Conservation (phyloP, 108 stramenopile species). For the Skeletonema menzelii region DNA sequence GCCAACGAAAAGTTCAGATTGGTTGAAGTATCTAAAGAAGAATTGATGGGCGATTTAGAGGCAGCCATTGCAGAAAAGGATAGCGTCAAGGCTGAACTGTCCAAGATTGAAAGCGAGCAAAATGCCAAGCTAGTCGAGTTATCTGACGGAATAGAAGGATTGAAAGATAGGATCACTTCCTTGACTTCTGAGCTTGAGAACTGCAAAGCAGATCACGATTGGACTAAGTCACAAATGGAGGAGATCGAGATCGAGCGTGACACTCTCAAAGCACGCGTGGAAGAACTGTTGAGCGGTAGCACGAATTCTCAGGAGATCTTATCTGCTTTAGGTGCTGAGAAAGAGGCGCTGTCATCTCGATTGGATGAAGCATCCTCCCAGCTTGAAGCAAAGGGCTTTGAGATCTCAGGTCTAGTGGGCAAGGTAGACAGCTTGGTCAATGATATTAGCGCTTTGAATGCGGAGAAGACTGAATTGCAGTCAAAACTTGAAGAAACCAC, state of each 20-base stretch:
- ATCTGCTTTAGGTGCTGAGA: not conserved
- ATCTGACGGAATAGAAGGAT: not conserved
- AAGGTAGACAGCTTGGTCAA: not conserved
- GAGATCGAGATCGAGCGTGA: not conserved
- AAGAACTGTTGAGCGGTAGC: not conserved
- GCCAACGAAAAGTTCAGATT: not conserved
- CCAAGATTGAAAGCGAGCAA: conserved; percentile 4
- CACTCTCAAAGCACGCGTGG: not conserved
- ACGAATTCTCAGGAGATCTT: not conserved
- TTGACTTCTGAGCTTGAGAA: not conserved
- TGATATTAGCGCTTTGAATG: not conserved
- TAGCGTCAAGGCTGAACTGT: not conserved
- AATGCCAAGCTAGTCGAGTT: not conserved
- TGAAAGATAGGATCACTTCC: not conserved
- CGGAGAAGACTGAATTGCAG: conserved; percentile 15
- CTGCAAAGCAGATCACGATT: not conserved
- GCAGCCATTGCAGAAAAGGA: conserved; percentile 12
- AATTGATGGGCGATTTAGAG: conserved; percentile 13
- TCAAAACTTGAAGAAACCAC: conserved; percentile 9
- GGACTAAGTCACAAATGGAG: not conserved
- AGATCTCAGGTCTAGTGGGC: conserved; percentile 19
- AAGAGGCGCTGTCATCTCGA: not conserved
- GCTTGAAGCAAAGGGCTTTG: conserved; percentile 26
- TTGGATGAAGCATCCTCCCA: conserved; percentile 27
- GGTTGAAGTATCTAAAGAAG: conserved; percentile 4